These are phyloP conservation scores for Lithospermum erythrorhizon DNA, from an alignment of 257 asterid genomes.

Conservation along the genomic window DNA sequence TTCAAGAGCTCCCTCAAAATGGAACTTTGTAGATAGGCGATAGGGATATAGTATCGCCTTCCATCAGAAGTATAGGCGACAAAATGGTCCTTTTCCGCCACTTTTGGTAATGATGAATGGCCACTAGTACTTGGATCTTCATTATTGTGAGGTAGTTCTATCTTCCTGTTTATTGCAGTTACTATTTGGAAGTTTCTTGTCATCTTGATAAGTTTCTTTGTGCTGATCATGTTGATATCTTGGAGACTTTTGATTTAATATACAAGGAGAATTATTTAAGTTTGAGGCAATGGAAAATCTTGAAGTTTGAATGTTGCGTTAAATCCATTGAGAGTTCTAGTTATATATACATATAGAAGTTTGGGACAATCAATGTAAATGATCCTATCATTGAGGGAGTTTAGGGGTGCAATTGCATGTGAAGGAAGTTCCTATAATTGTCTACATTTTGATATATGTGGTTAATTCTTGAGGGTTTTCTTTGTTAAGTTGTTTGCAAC, in stretches of 20 bases:
- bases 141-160: constrained; percentile 1
- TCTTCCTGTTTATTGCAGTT: constrained; percentile 17
- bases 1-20: constrained; percentile 12
- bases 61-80: constrained; percentile 10
- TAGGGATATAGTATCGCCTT: constrained; percentile 2
- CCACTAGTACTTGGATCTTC: background rate
- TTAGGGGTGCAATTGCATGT: too few species aligned
- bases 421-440: too few species aligned
- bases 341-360: background rate
- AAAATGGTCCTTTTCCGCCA: constrained; percentile 13
- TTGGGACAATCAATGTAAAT: too few species aligned
- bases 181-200: constrained; percentile 20
- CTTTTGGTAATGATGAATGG: background rate
- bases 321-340: too few species aligned
- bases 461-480: too few species aligned
- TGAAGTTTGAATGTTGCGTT: constrained; percentile 1
- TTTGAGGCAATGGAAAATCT: background rate
- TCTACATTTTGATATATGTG: too few species aligned
- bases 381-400: too few species aligned
- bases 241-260: background rate
- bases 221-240: constrained; percentile 12
- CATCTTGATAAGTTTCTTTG: constrained; percentile 19
- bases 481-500: too few species aligned
- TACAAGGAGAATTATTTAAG: background rate
- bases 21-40: constrained; percentile 7